Base-by-base conservation (phyloP, 495 filamentous ascomycete species). In the Hypoxylon fragiforme region DNA sequence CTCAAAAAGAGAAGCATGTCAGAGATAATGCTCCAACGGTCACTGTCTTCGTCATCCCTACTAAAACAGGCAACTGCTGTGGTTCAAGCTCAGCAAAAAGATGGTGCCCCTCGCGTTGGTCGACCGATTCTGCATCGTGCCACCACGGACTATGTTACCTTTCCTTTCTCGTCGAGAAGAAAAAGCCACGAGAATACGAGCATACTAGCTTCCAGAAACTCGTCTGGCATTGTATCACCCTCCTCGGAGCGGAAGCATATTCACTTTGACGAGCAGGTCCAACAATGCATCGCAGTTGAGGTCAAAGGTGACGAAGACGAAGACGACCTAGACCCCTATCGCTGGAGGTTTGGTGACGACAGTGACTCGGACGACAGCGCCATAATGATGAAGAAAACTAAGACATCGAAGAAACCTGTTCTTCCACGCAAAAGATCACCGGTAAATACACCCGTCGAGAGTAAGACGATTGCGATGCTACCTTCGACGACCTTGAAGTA, bases 1-100 rank as follows among this genome's bases (percentile, higher is more conserved):
- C 62, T 98, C 35, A 98, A 98, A 70, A 98, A 97, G 76, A 83
- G 92, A 44, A 96, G 88, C 64, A 90, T 95, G 71, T 97, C 94
- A 0, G 94, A 98, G 69, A 76, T 94, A 21, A 97, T 98, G 81
- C 80, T 98, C 2, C 94, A 96, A 70, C 81, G 84, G 45, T 97
- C 94, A 1, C 68, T 97, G 3, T 96, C 94, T 2, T 83, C 91
- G 4, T 92, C 95, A 3, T 96, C 91, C 1, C 83, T 98, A 0
- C 73, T 98, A 19, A 91, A 95, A 70, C 92, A 97, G 71, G 94
- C 94, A 1, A 88, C 94, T 0, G 94, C 91, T 40, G 89, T 91
- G 34, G 85, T 96, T 12, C 87, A 95, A 65, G 92, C 94, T 30
- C 92, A 97, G 61, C 85, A 95, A 65, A 84, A 83, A 11, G 83